These are phyloP conservation scores for Carex cristatella DNA, from an alignment of 176 grass and related monocot genomes.

Conservation along the genomic window DNA sequence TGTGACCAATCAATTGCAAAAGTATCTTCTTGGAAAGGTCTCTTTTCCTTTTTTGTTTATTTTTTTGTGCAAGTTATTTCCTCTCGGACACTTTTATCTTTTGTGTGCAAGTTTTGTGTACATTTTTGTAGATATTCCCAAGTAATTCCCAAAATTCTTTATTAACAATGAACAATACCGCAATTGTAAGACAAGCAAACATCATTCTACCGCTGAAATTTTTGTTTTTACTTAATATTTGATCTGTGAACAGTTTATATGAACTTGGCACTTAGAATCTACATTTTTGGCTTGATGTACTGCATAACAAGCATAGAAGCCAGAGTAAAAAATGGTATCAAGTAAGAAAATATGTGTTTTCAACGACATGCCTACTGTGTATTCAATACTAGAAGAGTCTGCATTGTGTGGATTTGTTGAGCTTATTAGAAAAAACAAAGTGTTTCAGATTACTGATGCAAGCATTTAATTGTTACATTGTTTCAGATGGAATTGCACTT, in stretches of 20 bases:
- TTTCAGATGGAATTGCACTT: conserved; percentile 46
- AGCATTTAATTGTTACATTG: background rate
- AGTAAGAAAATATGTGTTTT: background rate
- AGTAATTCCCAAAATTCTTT: background rate
- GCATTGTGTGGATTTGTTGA: background rate
- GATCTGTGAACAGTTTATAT: background rate
- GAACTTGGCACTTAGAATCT: background rate
- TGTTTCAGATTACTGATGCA: background rate
- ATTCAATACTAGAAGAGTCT: background rate
- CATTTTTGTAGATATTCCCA: background rate
- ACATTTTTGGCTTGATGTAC: background rate
- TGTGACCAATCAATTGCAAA: conserved; percentile 62
- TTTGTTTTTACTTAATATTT: background rate
- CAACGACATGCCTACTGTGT: background rate
- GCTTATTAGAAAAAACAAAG: background rate
- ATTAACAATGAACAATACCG: background rate
- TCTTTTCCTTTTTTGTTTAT: background rate
- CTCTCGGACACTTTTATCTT: background rate
- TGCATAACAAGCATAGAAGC: background rate
- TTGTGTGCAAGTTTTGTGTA: background rate
- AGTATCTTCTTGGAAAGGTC: conserved; percentile 68
- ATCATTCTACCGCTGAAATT: background rate
- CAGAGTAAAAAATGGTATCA: background rate
- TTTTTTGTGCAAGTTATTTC: background rate
- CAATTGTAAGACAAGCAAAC: background rate